Percentiles rank a stretch among this genome's conserved stretches.
phyloP scores from a whole-genome alignment of 495 filamentous ascomycete species.

The Penicillium parvum region DNA sequence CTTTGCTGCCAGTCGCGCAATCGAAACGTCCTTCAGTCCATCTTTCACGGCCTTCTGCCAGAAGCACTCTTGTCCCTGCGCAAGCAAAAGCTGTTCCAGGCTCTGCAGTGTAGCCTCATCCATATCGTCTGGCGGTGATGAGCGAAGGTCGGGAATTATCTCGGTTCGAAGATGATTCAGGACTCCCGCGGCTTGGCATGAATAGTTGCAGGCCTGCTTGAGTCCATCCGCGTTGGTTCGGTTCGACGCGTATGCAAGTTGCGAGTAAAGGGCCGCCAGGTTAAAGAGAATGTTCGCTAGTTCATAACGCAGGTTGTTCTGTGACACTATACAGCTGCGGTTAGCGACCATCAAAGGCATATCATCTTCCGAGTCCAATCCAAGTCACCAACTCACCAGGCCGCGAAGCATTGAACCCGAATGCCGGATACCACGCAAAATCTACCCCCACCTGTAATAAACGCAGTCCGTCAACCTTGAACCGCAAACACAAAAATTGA shows the following conservation, averaged over 20 bases:
- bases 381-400: conserved; percentile 45
- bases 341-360: background rate
- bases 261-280: conserved; percentile 86
- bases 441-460: conserved; percentile 75
- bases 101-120: conserved; percentile 81
- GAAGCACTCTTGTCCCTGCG: conserved; percentile 94
- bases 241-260: conserved; percentile 78
- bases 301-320: conserved; percentile 93
- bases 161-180: conserved; percentile 71
- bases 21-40: conserved; percentile 82
- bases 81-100: conserved; percentile 76
- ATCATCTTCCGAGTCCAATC: background rate
- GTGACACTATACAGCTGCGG: conserved; percentile 48
- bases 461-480: background rate
- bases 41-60: conserved; percentile 98
- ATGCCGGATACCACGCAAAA: conserved; percentile 90
- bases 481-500: background rate
- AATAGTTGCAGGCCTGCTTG: conserved; percentile 86
- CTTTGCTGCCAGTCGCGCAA: conserved; percentile 85
- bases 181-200: conserved; percentile 83
- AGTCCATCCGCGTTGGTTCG: conserved; percentile 78
- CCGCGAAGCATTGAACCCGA: conserved; percentile 81
- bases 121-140: conserved; percentile 92
- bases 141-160: conserved; percentile 80
- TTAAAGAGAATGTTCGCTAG: conserved; percentile 92